These are phyloP conservation scores for Fusarium paranaense DNA, from an alignment of 2,329 filamentous ascomycete genomes.

Conservation along the genomic window DNA sequence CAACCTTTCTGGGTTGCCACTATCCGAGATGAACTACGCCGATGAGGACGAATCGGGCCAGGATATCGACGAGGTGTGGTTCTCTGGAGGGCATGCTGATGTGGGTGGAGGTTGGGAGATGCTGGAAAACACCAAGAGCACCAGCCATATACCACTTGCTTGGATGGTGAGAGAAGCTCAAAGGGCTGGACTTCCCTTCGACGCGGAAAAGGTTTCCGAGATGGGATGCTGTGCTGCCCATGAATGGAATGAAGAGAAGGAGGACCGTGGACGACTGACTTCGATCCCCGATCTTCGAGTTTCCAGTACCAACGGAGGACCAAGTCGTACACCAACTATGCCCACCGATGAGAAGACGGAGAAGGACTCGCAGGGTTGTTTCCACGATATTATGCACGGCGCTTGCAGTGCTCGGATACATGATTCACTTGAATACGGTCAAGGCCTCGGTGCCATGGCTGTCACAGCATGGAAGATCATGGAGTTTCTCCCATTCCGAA, in stretches of 20 bases:
- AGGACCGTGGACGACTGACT: constrained; percentile 21
- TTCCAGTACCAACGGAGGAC: constrained; percentile 33
- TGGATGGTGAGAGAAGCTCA: constrained; percentile 75
- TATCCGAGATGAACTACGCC: constrained; percentile 50
- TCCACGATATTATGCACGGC: constrained; percentile 68
- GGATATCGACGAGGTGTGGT: constrained; percentile 85
- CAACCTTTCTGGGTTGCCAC: constrained; percentile 45
- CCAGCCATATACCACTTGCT: constrained; percentile 75
- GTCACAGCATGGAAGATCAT: constrained; percentile 80
- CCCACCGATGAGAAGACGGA: constrained; percentile 41
- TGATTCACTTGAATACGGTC: constrained; percentile 75
- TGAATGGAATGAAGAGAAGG: constrained; percentile 8
- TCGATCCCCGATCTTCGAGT: constrained; percentile 49
- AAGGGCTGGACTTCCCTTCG: constrained; percentile 76
- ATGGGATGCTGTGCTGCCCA: constrained; percentile 65
- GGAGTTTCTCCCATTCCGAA: constrained; percentile 84
- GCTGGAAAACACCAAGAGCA: constrained; percentile 66
- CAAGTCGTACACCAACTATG: constrained; percentile 31
- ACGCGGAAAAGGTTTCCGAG: constrained; percentile 73
- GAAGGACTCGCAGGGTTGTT: constrained; percentile 49
- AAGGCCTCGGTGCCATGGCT: constrained; percentile 65
- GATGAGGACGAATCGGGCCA: constrained; percentile 66
- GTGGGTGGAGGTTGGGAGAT: constrained; percentile 82
- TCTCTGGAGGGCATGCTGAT: constrained; percentile 82
- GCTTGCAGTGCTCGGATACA: constrained; percentile 71